Evolutionary conservation across 1,284 basidiomycete species (phyloP).

Genomic region (Mycena sp.): DNA sequence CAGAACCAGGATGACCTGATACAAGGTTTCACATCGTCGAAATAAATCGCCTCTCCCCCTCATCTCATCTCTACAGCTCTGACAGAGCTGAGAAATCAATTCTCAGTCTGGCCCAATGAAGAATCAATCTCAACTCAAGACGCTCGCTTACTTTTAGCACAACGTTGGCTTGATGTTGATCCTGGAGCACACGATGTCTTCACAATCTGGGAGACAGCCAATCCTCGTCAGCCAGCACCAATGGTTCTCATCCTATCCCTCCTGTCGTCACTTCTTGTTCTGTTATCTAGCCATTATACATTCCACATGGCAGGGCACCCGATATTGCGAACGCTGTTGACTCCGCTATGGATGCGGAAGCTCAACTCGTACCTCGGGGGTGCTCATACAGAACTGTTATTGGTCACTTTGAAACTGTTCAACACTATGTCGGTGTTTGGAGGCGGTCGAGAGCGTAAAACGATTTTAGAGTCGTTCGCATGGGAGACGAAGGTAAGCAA

Average conservation of each 20-base stretch:
- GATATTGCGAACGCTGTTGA: constrained; percentile 67
- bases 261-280: constrained; percentile 62
- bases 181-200: constrained; percentile 71
- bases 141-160: constrained; percentile 63
- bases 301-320: constrained; percentile 68
- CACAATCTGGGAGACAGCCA: constrained; percentile 60
- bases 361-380: constrained; percentile 69
- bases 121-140: constrained; percentile 60
- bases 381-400: constrained; percentile 67
- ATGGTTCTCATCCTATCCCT: constrained; percentile 52
- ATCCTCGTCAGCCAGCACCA: constrained; percentile 3
- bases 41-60: not conserved
- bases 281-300: constrained; percentile 72
- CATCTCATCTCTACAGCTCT: constrained; percentile 47
- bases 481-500: constrained; percentile 78
- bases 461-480: constrained; percentile 69
- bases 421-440: constrained; percentile 68
- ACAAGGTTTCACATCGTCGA: constrained; percentile 5
- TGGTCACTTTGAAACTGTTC: constrained; percentile 72
- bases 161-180: constrained; percentile 66
- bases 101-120: constrained; percentile 58
- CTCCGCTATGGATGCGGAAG: constrained; percentile 59
- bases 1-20: constrained; percentile 17
- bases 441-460: constrained; percentile 68
- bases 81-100: constrained; percentile 60